phyloP scores from a whole-genome alignment of 768 basidiomycete genomes.

The Mycena maculata region DNA sequence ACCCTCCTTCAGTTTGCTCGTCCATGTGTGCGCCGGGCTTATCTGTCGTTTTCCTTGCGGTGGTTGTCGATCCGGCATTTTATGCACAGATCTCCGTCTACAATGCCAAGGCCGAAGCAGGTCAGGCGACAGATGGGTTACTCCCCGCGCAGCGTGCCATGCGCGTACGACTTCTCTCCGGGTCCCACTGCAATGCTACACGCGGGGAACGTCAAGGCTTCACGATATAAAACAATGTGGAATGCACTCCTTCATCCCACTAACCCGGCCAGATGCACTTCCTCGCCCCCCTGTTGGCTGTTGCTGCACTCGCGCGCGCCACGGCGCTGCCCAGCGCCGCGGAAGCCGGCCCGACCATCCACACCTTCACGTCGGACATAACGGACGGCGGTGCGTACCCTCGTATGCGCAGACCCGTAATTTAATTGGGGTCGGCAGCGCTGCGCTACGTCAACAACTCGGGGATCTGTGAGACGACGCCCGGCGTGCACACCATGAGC shows the following conservation, averaged over 20 bases:
- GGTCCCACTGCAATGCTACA: background rate
- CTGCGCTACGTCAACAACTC: constrained; percentile 54
- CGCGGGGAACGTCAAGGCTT: background rate
- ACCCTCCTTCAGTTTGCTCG: too few species aligned
- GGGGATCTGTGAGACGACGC: constrained; percentile 65
- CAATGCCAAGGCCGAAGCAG: background rate
- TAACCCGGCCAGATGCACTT: constrained; percentile 18
- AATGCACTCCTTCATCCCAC: background rate
- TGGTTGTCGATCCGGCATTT: background rate
- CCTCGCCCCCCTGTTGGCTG: constrained; percentile 16
- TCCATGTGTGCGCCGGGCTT: background rate
- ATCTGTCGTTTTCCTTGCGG: constrained; percentile 1
- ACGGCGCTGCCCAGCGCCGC: constrained; percentile 2
- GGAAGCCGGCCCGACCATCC: constrained; percentile 12
- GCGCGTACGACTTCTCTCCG: background rate
- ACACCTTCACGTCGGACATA: constrained; percentile 12
- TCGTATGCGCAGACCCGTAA: background rate
- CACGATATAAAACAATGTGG: background rate
- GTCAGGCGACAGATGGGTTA: background rate
- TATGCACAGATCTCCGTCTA: too few species aligned
- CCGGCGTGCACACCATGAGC: constrained; percentile 57
- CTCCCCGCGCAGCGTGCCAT: background rate
- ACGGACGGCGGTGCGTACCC: constrained; percentile 10
- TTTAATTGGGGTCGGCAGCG: background rate
- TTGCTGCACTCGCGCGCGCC: constrained; percentile 14